A percentile compares a stretch with the other conserved stretches of the same genome.
phyloP scores from a whole-genome alignment of 495 filamentous ascomycete species.

The Penicillium coprophilum region DNA sequence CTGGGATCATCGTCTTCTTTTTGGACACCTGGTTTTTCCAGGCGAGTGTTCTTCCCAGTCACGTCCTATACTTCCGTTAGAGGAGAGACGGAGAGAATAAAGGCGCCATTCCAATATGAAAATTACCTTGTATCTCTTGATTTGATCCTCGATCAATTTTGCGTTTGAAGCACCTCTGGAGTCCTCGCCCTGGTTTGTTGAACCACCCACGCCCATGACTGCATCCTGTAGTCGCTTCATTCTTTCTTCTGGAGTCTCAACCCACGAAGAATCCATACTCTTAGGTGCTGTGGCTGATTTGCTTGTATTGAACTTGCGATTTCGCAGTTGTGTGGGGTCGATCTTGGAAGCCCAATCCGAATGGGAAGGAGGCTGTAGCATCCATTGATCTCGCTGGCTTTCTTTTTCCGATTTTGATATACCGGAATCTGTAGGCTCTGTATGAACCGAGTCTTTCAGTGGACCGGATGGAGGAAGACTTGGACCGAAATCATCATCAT shows the following conservation, averaged over 20 bases:
- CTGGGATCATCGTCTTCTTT: slow-evolving; percentile 94
- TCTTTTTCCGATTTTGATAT: slow-evolving; percentile 20
- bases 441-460: slow-evolving; percentile 26
- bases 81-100: background rate
- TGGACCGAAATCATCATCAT: slow-evolving; percentile 78
- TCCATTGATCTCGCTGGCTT: slow-evolving; percentile 81
- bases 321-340: slow-evolving; percentile 81
- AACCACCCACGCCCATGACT: slow-evolving; percentile 67
- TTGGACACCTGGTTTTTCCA: slow-evolving; percentile 54
- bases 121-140: slow-evolving; percentile 59
- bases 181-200: slow-evolving; percentile 2
- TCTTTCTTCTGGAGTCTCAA: slow-evolving; percentile 88
- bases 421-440: background rate
- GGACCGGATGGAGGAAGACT: slow-evolving; percentile 58
- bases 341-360: slow-evolving; percentile 62
- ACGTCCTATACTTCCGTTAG: slow-evolving; percentile 43
- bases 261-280: slow-evolving; percentile 68
- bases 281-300: slow-evolving; percentile 49
- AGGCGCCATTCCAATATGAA: no score
- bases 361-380: slow-evolving; percentile 77
- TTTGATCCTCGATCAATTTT: slow-evolving; percentile 46
- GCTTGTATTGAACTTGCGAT: slow-evolving; percentile 80
- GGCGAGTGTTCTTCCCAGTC: slow-evolving; percentile 61
- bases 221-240: slow-evolving; percentile 76
- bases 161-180: slow-evolving; percentile 18